Evolutionary conservation across 768 basidiomycete species (phyloP), one percentile per base, ranked within the genome.

Genomic region (Hericium erinaceus): DNA sequence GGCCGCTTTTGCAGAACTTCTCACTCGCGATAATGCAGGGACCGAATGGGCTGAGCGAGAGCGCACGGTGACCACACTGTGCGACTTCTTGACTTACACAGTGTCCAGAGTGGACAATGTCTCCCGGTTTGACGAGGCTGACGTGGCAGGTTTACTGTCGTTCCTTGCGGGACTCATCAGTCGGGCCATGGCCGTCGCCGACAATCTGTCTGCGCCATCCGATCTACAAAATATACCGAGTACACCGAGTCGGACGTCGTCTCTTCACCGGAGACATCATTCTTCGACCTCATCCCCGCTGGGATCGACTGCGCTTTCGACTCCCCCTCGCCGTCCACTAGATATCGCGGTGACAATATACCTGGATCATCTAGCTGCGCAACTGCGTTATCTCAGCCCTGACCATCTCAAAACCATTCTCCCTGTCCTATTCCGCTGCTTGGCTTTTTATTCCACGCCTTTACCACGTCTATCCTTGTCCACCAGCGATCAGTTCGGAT

Each of bases 361-460:
- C 66, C 75, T 89, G 16, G 74, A 74, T 59, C 81, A 88, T 66
- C 77, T 89, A 11, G 70, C 73, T n/a, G 74, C 79, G 1, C 82
- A 85, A 58, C 70, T 83, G 49, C 84, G 84, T 65, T 76, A 75
- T 15, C 73, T 89, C 15, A 74, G 83, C 5, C 77, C 83, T 7
- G 69, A 69, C 11, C 76, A 79, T 63, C 77, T 89, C 39, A 66
- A 71, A 12, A 63, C 70, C 39, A 81, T 90, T 54, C 73, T 90
- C n/a, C 84, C 86, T 0, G 73, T 86, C 38, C 79, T 92, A n/a
- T 87, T 89, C 65, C 82, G 85, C 16, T 79, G 79, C 20, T 75
- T 87, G 22, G 81, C 84, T 1, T 83, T 80, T 63, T 86, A 80
- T 64, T 74, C 81, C 3, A 77, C 81, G 2, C 81, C 87, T 1